Percentiles rank a stretch among this genome's conserved stretches.
Conservation (phyloP, 441 rosid genomes). For the Manihot esculenta region DNA sequence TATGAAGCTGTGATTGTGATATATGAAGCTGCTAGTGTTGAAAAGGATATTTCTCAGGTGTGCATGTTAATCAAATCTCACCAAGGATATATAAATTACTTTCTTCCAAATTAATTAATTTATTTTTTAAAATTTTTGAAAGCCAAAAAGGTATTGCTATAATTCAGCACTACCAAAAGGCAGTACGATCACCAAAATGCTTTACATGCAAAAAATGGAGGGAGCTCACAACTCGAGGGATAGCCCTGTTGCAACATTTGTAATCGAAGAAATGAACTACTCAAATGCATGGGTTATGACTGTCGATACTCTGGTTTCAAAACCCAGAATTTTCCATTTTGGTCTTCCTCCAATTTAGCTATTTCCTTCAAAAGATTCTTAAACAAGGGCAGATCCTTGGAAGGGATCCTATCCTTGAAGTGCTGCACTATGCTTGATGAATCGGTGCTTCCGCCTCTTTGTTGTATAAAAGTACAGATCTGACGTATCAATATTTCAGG, state of each 20-base stretch:
- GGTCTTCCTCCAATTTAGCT: conserved; percentile 54
- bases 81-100: no score
- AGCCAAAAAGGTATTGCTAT: not conserved
- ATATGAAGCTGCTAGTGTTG: no score
- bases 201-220: not conserved
- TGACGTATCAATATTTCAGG: conserved; percentile 80
- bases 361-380: conserved; percentile 84
- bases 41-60: no score
- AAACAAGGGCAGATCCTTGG: conserved; percentile 60
- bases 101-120: no score
- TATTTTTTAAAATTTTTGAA: no score
- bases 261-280: not conserved
- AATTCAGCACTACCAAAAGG: not conserved
- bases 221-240: not conserved
- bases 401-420: conserved; percentile 64
- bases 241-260: not conserved
- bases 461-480: conserved; percentile 80
- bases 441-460: conserved; percentile 67
- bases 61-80: no score
- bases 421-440: conserved; percentile 73
- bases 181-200: not conserved
- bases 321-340: conserved; percentile 64
- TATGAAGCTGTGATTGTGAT: no score
- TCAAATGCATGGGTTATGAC: not conserved
- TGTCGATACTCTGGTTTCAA: conserved; percentile 69